Base-by-base conservation (phyloP, 495 filamentous ascomycete genomes). In the Talaromyces thailandensis region DNA sequence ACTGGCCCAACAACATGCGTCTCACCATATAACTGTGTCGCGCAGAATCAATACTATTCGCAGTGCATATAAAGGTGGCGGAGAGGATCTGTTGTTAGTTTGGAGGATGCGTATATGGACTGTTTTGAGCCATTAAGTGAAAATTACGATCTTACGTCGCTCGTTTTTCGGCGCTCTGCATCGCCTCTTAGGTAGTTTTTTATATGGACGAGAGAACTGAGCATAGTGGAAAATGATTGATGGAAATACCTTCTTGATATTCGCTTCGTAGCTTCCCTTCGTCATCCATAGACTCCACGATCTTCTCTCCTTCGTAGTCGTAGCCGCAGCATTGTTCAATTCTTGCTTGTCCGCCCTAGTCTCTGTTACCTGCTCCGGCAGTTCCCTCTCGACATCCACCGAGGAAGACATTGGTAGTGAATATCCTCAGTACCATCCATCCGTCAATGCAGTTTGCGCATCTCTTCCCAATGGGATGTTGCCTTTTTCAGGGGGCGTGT, bases 281-380 rank as follows among this genome's bases (percentile, higher is more conserved):
- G 71, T 79, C 64, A 70, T 71, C 53, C 76, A 65, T 65, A 76
- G 69, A 60, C 71, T 81, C 81, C 78, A 82, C n/a, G 71, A 65
- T 52, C 71, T 70, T 62, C 70, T 77, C 65, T 81, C 79, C 58
- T 70, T 73, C 53, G 75, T 65, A 4, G 62, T 62, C 25, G 43
- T 63, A 23, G 65, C 67, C n/a, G 60, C 56, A n/a, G 61, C 59
- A 16, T 62, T 61, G n/a, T 73, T 67, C 28, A 64, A 61, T 14
- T 62, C 61, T 6, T 67, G 64, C 25, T 40, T 69, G 16, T 40
- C 60, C 12, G 58, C 57, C 1, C 66, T 29, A 66, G 65, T 59
- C 67, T 70, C 63, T 61, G 69, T 43, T 65, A 69, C n/a, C 64
- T 74, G 65, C 51, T 77, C 73, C 5, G 72, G 72, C 5, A 76